These are phyloP conservation scores for Fusarium proliferatum DNA, from an alignment of 2,329 filamentous ascomycete species.

Conservation along the genomic window DNA sequence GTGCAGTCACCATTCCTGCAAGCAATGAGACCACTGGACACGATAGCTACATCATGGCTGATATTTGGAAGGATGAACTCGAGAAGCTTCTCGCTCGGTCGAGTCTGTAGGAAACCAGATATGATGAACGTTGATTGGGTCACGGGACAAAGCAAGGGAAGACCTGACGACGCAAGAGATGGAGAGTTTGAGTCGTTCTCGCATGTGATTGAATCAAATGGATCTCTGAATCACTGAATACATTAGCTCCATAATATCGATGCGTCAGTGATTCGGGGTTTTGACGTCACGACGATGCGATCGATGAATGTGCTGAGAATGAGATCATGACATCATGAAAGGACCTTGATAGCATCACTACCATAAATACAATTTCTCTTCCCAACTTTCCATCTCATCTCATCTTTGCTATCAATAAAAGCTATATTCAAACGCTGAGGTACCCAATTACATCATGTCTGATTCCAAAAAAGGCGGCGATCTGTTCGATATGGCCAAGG, in stretches of 20 bases:
- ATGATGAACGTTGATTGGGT: neutral
- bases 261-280: slow-evolving; percentile 13
- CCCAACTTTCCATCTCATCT: rapidly evolving
- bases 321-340: slow-evolving; percentile 26
- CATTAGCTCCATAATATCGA: slow-evolving; percentile 1
- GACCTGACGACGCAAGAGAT: neutral
- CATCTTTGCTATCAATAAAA: neutral
- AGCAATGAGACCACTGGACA: neutral
- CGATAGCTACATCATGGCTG: slow-evolving; percentile 26
- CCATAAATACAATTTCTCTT: neutral
- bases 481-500: slow-evolving; percentile 31
- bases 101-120: neutral
- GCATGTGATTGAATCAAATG: too few relatives aligned
- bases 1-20: neutral
- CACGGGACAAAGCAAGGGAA: neutral
- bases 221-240: rapidly evolving
- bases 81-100: neutral
- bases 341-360: neutral
- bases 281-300: slow-evolving; percentile 23
- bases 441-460: neutral
- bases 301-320: neutral
- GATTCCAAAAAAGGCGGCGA: slow-evolving; percentile 25
- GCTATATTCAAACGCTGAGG: rapidly evolving
- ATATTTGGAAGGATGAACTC: slow-evolving; percentile 27
- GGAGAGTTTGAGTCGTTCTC: rapidly evolving